Evolutionary conservation across 805 yeast genomes (phyloP), one percentile per base, ranked within the genome.

Genomic region (Priceomyces carsonii): DNA sequence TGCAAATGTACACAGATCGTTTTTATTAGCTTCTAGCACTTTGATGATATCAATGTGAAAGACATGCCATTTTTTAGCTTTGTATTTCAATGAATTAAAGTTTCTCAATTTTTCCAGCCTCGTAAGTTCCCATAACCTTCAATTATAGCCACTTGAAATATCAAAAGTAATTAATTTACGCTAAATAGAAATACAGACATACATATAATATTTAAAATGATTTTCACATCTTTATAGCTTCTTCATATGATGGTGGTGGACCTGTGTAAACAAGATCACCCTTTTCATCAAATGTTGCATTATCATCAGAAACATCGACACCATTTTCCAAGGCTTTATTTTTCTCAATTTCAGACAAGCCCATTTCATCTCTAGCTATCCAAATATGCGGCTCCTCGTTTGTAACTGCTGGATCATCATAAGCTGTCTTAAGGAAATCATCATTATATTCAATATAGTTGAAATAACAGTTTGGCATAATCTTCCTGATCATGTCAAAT

Each of bases 171-270:
- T n/a, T n/a, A n/a, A n/a, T n/a, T n/a, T n/a, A n/a, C n/a, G n/a
- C n/a, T n/a, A n/a, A n/a, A n/a, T n/a, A n/a, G n/a, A n/a, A n/a
- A n/a, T n/a, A n/a, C n/a, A n/a, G n/a, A n/a, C n/a, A n/a, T n/a
- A n/a, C n/a, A n/a, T n/a, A n/a, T n/a, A n/a, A n/a, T n/a, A n/a
- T n/a, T n/a, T n/a, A n/a, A n/a, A n/a, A n/a, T n/a, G n/a, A n/a
- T n/a, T n/a, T n/a, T 44, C 54, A 69, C 22, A 61, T 53, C 41
- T 59, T 67, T 39, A 72, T 51, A 23, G 70, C 67, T 46, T 68
- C 74, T 48, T 77, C 82, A 54, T 77, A 84, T 32, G 76, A 75
- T 3, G 93, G 93, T 33, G 93, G 93, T 35, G 79, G 76, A 25
- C 83, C 86, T 18, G 74, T 65, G 47, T 69, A 80, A 5, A 54